These are phyloP conservation scores for Nannizzia gypsea DNA, from an alignment of 2,329 filamentous ascomycete species.

Conservation along the genomic window DNA sequence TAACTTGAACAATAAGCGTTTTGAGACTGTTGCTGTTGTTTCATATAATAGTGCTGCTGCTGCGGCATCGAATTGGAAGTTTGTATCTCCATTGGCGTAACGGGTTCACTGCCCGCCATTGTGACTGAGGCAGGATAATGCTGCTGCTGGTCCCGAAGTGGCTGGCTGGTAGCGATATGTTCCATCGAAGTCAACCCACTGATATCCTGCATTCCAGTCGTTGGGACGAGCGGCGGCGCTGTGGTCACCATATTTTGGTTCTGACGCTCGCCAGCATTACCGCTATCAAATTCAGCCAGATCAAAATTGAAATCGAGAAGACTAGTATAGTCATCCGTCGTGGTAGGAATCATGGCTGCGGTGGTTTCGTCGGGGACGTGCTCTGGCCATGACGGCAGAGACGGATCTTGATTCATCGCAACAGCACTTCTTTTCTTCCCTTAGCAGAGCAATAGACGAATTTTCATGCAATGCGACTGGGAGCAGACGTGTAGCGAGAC, in stretches of 20 bases:
- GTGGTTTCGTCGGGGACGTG: conserved; percentile 25
- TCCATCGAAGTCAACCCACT: conserved; percentile 11
- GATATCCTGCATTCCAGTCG: conserved; percentile 11
- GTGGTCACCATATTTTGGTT: conserved; percentile 27
- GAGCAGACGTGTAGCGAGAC: not conserved
- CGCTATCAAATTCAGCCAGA: conserved; percentile 31
- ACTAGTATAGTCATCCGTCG: conserved; percentile 38
- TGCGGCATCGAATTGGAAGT: conserved; percentile 1
- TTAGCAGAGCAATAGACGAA: not conserved
- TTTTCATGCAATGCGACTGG: not conserved
- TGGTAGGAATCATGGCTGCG: conserved; percentile 25
- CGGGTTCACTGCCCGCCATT: conserved; percentile 4
- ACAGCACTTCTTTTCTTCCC: not conserved
- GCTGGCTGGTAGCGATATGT: conserved; percentile 6
- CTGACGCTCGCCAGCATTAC: conserved; percentile 24
- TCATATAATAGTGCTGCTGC: conserved; percentile 3
- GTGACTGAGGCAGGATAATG: conserved; percentile 7
- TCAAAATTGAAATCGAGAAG: conserved; percentile 38
- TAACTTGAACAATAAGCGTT: conserved; percentile 15
- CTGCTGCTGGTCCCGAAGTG: not conserved
- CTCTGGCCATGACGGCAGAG: conserved; percentile 30
- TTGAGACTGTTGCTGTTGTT: conserved; percentile 18
- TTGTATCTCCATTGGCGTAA: conserved; percentile 13
- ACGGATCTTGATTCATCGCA: conserved; percentile 30
- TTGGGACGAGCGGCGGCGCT: conserved; percentile 12